Evolutionary conservation across 2,329 filamentous ascomycete genomes (phyloP).

Genomic region (Pseudogymnoascus verrucosus): DNA sequence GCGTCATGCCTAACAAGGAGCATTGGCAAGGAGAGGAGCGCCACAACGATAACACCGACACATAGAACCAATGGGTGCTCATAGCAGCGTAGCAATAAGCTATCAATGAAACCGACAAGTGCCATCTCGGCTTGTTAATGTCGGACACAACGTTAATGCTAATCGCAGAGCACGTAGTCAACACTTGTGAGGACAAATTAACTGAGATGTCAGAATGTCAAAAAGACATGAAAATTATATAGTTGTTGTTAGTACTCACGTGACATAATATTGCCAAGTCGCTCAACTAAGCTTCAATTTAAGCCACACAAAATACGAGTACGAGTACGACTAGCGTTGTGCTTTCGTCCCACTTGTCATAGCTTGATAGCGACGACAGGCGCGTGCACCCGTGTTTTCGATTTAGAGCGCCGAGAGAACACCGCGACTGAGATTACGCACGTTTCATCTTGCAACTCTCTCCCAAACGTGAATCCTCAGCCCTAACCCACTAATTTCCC

Average conservation of each 20-base stretch:
- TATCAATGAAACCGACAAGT: neutral
- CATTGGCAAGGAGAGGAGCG: constrained; percentile 8
- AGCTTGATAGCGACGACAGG: neutral
- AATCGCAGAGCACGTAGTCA: neutral
- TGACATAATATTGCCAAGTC: neutral
- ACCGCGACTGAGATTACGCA: no score
- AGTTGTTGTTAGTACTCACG: neutral
- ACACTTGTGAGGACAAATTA: neutral
- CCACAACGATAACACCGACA: neutral
- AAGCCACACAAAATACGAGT: neutral
- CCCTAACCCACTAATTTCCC: no score
- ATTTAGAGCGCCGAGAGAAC: no score
- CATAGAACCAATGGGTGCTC: neutral
- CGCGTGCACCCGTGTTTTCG: neutral
- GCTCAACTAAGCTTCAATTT: neutral
- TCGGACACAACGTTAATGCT: neutral
- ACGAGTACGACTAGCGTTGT: neutral
- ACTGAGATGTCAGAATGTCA: neutral
- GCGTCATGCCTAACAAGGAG: constrained; percentile 20
- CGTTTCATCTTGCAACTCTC: no score
- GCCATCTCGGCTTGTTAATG: neutral
- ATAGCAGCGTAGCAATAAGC: neutral
- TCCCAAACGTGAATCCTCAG: no score
- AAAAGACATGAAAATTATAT: neutral
- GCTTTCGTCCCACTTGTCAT: neutral